Evolutionary conservation across 371 early-diverging fungal species (phyloP).

Genomic region (Saksenaea vasiformis): DNA sequence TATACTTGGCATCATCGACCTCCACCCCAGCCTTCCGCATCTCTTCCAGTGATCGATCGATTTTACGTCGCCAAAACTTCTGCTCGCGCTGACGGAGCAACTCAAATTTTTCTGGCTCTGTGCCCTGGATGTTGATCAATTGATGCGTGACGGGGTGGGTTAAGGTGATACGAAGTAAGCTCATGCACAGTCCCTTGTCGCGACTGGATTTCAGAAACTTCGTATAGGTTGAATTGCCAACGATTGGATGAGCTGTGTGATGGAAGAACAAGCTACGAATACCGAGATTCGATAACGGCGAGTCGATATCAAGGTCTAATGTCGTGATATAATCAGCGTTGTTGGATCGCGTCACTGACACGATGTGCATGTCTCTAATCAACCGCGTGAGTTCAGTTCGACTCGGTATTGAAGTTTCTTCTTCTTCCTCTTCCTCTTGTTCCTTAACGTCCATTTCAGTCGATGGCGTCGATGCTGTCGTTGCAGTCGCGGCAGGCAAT

Average conservation of each 20-base stretch:
- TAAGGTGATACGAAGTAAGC: slow-evolving; percentile 49
- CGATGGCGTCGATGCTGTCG: not conserved
- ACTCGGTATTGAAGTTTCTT: slow-evolving; percentile 16
- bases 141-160: slow-evolving; percentile 34
- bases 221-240: slow-evolving; percentile 64
- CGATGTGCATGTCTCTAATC: slow-evolving; percentile 13
- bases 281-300: slow-evolving; percentile 37
- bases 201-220: slow-evolving; percentile 55
- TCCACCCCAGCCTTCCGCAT: slow-evolving; percentile 41
- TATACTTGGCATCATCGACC: slow-evolving; percentile 4
- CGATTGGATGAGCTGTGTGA: slow-evolving; percentile 54
- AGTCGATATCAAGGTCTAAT: slow-evolving; percentile 34
- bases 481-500: slow-evolving; percentile 8
- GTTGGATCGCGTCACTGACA: slow-evolving; percentile 50
- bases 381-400: slow-evolving; percentile 13
- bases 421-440: slow-evolving; percentile 18
- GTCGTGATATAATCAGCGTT: slow-evolving; percentile 46
- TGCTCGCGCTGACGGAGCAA: slow-evolving; percentile 59
- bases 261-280: slow-evolving; percentile 45
- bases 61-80: slow-evolving; percentile 52
- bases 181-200: slow-evolving; percentile 66
- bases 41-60: slow-evolving; percentile 50
- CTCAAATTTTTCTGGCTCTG: slow-evolving; percentile 54
- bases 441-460: not conserved
- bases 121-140: slow-evolving; percentile 18